Percentiles rank a stretch among this genome's conserved stretches.
These are phyloP conservation scores for Colletotrichum sp. DNA, from an alignment of 2,329 filamentous ascomycete species.

Conservation along the genomic window DNA sequence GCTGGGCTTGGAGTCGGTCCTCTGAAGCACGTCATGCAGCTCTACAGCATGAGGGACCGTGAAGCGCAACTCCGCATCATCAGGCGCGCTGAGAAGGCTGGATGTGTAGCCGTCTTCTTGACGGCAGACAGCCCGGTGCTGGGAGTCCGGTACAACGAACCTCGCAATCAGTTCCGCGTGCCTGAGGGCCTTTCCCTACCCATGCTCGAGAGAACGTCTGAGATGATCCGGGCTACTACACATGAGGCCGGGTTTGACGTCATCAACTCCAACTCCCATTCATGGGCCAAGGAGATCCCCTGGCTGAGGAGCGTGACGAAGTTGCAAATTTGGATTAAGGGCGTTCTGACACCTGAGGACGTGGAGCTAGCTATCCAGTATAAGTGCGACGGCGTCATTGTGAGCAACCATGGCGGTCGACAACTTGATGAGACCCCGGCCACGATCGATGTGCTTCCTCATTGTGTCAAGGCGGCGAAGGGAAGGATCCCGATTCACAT, in stretches of 20 bases:
- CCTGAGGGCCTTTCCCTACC: conserved; percentile 33
- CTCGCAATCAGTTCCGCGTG: conserved; percentile 55
- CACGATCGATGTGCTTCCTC: conserved; percentile 44
- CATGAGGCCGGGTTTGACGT: conserved; percentile 20
- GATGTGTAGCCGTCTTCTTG: conserved; percentile 28
- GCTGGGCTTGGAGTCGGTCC: background rate
- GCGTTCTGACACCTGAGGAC: conserved; percentile 47
- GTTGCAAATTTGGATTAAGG: conserved; percentile 54
- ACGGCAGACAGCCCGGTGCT: conserved; percentile 42
- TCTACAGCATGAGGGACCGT: background rate
- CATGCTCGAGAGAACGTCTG: background rate
- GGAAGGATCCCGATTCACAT: conserved; percentile 37
- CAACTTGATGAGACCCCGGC: conserved; percentile 50
- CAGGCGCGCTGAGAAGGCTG: conserved; percentile 26
- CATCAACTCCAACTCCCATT: conserved; percentile 26
- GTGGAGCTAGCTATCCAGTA: conserved; percentile 38
- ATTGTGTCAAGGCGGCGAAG: conserved; percentile 53
- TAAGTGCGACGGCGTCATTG: conserved; percentile 44
- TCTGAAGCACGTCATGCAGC: background rate
- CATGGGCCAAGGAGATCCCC: conserved; percentile 55
- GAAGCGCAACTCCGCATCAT: conserved; percentile 28
- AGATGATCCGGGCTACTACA: conserved; percentile 18
- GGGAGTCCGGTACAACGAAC: conserved; percentile 57
- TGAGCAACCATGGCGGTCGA: conserved; percentile 52
- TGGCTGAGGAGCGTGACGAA: conserved; percentile 54